phyloP scores from a whole-genome alignment of 1,284 basidiomycete species.

The Leccinum fallax region DNA sequence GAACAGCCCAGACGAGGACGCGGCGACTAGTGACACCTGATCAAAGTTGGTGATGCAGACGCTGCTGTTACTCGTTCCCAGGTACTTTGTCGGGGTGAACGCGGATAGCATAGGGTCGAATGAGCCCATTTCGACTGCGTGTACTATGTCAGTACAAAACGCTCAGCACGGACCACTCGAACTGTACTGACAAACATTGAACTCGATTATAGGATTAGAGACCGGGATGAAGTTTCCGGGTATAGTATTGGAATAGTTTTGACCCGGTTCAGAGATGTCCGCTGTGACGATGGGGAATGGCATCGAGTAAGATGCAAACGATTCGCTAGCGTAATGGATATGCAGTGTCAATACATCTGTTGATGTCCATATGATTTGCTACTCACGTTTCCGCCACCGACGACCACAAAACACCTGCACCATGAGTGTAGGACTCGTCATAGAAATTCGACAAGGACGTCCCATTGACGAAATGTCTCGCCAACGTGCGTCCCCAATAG shows the following conservation, averaged over 20 bases:
- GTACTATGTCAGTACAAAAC: conserved; percentile 8
- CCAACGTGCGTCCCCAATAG: conserved; percentile 36
- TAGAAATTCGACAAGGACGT: conserved; percentile 38
- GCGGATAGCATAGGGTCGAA: conserved; percentile 49
- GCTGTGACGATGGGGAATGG: conserved; percentile 45
- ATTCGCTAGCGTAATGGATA: conserved; percentile 23
- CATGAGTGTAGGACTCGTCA: conserved; percentile 36
- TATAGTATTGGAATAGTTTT: conserved; percentile 29
- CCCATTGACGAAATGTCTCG: conserved; percentile 45
- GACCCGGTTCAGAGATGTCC: conserved; percentile 28
- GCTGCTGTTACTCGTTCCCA: conserved; percentile 46
- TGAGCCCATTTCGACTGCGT: conserved; percentile 45
- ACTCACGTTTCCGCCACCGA: conserved; percentile 37
- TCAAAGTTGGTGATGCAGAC: conserved; percentile 52
- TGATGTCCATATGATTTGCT: not conserved
- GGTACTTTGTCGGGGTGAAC: conserved; percentile 44
- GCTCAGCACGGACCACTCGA: not conserved
- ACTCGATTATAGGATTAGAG: conserved; percentile 46
- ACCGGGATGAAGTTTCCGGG: conserved; percentile 35
- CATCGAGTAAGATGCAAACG: conserved; percentile 34
- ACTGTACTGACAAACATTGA: conserved; percentile 45
- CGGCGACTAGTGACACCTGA: conserved; percentile 44
- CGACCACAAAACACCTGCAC: conserved; percentile 41
- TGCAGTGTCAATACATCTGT: conserved; percentile 1
- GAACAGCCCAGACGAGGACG: conserved; percentile 47